Evolutionary conservation across 1,284 basidiomycete species (phyloP), one percentile per base, ranked within the genome.

Genomic region (Boletus smithii): DNA sequence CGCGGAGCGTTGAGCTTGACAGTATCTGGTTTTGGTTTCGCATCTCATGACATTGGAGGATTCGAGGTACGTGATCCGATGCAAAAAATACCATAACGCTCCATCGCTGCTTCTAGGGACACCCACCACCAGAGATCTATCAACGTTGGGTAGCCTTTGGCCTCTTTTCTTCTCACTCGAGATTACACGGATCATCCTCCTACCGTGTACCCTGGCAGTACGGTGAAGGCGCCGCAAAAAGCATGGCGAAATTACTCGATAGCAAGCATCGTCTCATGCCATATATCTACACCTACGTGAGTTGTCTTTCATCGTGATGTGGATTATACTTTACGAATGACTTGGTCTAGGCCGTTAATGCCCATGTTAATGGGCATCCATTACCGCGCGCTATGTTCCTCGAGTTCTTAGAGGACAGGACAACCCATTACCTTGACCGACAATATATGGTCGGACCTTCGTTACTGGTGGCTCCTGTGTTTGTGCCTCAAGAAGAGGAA

Each of bases 121-220:
- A 80, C 49, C 84, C 85, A 8, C 78, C 81, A 18, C 76, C 81
- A 0, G 81, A 82, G 54, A 78, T 88, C 30, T 88, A 85, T 62
- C 79, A 83, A 57, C 81, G 86, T 32, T 88, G 85, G 85, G 77
- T 85, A n/a, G 83, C 83, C 2, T 86, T 83, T 62, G 81, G 82
- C 3, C 64, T 84, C 14, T 84, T 85, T 65, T 83, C 80, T 17
- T 81, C 80, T 32, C 82, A 86, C 58, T 85, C 85, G 14, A 77
- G 85, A 32, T 66, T 88, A 35, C 85, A 89, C 55, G 85, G 84
- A 3, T 85, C 81, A 10, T 73, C 73, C 29, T 85, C 83, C 16
- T 88, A 87, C 59, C 79, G 85, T 4, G 84, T 88, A 1, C 85
- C 85, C 0, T 89, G 85, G 85, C 73, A 80, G 45, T 87, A 85